Evolutionary conservation across 176 grass and related monocot genomes (phyloP), one percentile per base, ranked within the genome.

Genomic region (Cenchrus fungigraminus): DNA sequence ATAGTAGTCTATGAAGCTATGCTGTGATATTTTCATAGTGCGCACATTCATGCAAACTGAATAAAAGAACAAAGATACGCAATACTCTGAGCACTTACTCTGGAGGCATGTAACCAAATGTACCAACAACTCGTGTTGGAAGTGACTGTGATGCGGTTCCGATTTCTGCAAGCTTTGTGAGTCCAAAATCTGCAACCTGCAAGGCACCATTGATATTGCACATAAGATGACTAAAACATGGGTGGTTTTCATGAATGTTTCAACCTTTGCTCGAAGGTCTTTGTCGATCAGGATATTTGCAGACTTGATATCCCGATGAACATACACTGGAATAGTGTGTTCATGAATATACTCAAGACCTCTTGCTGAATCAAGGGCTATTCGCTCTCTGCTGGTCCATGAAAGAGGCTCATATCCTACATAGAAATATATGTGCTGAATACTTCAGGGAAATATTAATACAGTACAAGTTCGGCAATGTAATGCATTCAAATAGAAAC

Each of bases 51-150:
- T 80, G 34, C 6, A 34, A n/a, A 81, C 49, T 69, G 19, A 55
- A 68, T 15, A 74, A 53, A 51, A 14, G 70, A 74, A 60, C 43
- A 76, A 19, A 49, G 10, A 67, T 44, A 52, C 6, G 49, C 43
- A n/a, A 20, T 57, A 78, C 9, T 57, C n/a, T 57, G 64, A 76
- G 68, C 5, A 82, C 83, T 84, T 87, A 93, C 94, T 95, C 94
- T 47, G 91, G 91, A 91, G 94, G 88, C 86, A 95, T 95, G 85
- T 95, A 95, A 70, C 94, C 94, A 87, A 95, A 93, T 84, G 94
- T 93, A 17, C 94, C 94, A 85, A 87, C 94, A 82, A 93, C 59
- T 54, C 80, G 68, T 61, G 81, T 89, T 65, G 77, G 80, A 10
- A 82, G 47, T 82, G 91, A 85, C 20, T 77, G 40, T 74, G 86